Evolutionary conservation across 352 stramenopile species (phyloP), one percentile per base, ranked within the genome.

Genomic region (Paralagenidium karlingii): DNA sequence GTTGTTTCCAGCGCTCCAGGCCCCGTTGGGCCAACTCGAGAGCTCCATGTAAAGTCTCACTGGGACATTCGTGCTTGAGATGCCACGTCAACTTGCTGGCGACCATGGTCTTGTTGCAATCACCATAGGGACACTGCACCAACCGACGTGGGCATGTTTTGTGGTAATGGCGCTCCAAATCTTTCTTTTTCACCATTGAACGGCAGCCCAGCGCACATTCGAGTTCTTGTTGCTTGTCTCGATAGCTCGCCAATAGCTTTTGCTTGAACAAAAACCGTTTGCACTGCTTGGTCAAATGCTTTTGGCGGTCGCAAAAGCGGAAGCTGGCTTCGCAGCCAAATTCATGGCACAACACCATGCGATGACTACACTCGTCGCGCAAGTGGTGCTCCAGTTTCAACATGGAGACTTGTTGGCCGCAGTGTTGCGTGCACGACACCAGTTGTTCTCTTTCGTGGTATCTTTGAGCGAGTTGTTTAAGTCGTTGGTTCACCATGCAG

Each of bases 401-500:
- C 19, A 74, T 32, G 16, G 49, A 36, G 9, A 83, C 37, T 5
- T 22, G 28, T 25, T 49, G 49, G 8, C 59, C 61, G 19, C 74
- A 88, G 19, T 54, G 34, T n/a, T 67, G 63, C 0, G 58, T 52
- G 45, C 73, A 84, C 24, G 41, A 28, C 38, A 63, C 50, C 20
- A 38, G 16, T 29, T 74, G 63, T 24, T 68, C 52, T 16, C 70
- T 56, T 31, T 78, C 65, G 13, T 52, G 53, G 4, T 68, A 68
- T 7, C 68, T 62, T 26, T 80, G 64, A 0, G 68, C 74, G 24
- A 88, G 55, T 25, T 70, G 26, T 30, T 83, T 76, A 21, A 83
- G 54, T 46, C 60, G 55, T 34, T 82, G 68, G 52, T 83, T 81
- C n/a, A 83, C 41, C 11, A 74, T 24, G 38, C 74, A 88, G 42